These are phyloP conservation scores for Tetrahymena elliotti DNA, from an alignment of 73 alveolate species.

Conservation along the genomic window DNA sequence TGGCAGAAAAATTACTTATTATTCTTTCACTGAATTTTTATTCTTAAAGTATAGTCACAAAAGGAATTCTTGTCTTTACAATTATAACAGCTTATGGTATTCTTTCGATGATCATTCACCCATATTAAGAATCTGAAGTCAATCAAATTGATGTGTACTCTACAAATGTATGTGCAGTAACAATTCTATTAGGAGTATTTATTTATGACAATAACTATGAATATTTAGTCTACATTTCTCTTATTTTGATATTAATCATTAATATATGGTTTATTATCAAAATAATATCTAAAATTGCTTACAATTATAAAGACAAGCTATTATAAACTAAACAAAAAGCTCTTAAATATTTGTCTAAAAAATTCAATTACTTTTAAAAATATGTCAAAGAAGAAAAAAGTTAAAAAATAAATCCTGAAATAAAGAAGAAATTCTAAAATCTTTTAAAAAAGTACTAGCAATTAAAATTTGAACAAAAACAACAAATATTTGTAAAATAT, in stretches of 20 bases:
- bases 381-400: not conserved
- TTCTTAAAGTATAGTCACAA: not conserved
- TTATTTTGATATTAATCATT: not conserved
- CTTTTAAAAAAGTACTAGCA: not conserved
- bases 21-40: not conserved
- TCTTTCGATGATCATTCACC: not conserved
- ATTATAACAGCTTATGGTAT: not conserved
- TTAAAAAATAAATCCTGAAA: not conserved
- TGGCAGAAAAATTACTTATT: constrained; percentile 5
- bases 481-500: no score
- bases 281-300: not conserved
- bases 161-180: not conserved
- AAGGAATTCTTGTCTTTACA: not conserved
- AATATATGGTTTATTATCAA: not conserved
- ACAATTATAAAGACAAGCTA: not conserved
- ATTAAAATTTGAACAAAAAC: no score
- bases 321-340: not conserved
- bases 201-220: not conserved
- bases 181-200: not conserved
- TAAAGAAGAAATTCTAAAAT: not conserved
- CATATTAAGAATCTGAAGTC: not conserved
- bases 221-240: not conserved
- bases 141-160: not conserved
- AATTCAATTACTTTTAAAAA: not conserved
- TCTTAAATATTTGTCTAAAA: not conserved